phyloP scores from a whole-genome alignment of 2,329 filamentous ascomycete genomes.

The Fusarium longipes region DNA sequence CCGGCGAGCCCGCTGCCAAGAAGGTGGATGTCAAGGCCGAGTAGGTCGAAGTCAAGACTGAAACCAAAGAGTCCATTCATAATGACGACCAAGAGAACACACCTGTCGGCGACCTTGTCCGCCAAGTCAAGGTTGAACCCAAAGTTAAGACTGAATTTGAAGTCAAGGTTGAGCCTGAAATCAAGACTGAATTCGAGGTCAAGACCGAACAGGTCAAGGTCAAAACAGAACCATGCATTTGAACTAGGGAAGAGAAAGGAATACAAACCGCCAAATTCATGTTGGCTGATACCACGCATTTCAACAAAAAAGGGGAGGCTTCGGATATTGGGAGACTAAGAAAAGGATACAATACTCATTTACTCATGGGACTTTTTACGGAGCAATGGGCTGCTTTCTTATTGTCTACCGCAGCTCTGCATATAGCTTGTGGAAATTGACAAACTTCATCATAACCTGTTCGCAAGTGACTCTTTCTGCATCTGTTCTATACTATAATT shows the following conservation, averaged over 20 bases:
- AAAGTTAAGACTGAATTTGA: conserved; percentile 53
- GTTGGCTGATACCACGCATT: conserved; percentile 40
- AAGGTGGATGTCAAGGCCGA: conserved; percentile 68
- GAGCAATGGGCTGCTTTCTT: conserved; percentile 38
- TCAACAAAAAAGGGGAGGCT: conserved; percentile 18
- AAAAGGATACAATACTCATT: conserved; percentile 14
- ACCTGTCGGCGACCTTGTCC: not conserved
- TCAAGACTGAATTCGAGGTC: conserved; percentile 62
- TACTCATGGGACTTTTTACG: conserved; percentile 39
- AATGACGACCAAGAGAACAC: not conserved
- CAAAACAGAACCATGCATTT: not conserved
- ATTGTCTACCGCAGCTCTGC: conserved; percentile 28
- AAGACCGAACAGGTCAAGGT: conserved; percentile 52
- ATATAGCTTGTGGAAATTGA: conserved; percentile 34
- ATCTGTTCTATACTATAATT: conserved; percentile 18
- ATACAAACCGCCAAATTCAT: conserved; percentile 5
- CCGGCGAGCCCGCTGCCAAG: conserved; percentile 65
- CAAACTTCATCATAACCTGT: conserved; percentile 18
- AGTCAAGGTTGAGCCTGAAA: conserved; percentile 71
- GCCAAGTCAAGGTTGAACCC: not conserved
- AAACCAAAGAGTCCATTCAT: conserved; percentile 10
- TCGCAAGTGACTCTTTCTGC: conserved; percentile 3
- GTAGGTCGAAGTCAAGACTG: conserved; percentile 65
- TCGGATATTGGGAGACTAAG: not conserved
- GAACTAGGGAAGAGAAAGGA: not conserved